Percentiles rank a stretch among this genome's conserved stretches.
Conservation (phyloP, 192 early-diverging fungal species). For the Backusella morwellensis region DNA sequence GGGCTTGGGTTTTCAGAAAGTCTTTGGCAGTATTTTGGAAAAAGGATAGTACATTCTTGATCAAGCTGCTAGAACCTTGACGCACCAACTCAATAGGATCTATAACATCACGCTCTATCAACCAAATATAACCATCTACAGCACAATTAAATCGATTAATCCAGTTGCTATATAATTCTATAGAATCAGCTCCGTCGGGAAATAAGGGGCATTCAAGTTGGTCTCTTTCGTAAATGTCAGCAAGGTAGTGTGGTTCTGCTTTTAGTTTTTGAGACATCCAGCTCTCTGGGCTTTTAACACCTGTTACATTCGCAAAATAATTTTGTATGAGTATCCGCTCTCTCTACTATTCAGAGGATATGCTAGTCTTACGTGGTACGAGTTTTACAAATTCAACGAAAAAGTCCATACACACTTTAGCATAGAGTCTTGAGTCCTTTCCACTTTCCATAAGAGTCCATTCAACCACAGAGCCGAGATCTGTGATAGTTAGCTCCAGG, state of each 20-base stretch:
- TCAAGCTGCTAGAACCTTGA: background rate
- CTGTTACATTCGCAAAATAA: background rate
- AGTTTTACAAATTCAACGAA: slow-evolving; percentile 55
- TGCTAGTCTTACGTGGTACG: slow-evolving; percentile 38
- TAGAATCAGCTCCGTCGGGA: background rate
- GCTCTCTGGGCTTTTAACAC: background rate
- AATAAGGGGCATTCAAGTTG: background rate
- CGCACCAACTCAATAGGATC: background rate
- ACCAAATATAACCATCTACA: slow-evolving; percentile 38
- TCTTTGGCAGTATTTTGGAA: background rate
- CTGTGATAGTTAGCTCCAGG: slow-evolving; percentile 32
- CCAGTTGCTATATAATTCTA: slow-evolving; percentile 20
- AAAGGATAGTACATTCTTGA: background rate
- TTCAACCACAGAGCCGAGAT: slow-evolving; percentile 47
- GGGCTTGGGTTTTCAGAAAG: background rate
- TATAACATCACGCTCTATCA: slow-evolving; percentile 28
- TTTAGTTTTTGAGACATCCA: slow-evolving; percentile 12
- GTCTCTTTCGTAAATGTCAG: background rate
- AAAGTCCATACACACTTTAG: slow-evolving; percentile 60
- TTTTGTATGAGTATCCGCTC: background rate
- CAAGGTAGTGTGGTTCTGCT: background rate
- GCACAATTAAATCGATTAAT: slow-evolving; percentile 20
- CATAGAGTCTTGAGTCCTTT: slow-evolving; percentile 52
- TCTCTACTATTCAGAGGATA: background rate
- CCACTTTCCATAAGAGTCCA: slow-evolving; percentile 62